These are phyloP conservation scores for Macrophomina pseudophaseolina DNA, from an alignment of 2,329 filamentous ascomycete genomes.

Conservation along the genomic window DNA sequence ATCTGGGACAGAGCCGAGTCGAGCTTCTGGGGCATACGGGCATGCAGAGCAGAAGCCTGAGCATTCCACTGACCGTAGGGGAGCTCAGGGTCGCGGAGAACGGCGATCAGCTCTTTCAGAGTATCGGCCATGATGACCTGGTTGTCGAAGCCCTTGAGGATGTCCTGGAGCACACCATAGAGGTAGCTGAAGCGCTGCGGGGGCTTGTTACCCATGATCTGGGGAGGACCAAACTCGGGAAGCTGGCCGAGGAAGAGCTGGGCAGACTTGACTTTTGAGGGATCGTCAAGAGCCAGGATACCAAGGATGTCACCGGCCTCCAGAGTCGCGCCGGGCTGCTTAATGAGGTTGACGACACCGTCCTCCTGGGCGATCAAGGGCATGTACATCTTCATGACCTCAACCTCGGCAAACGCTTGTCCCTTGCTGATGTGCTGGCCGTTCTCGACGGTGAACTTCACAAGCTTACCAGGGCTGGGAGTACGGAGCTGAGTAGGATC, in stretches of 20 bases:
- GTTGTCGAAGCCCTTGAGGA: constrained; percentile 94
- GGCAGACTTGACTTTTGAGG: constrained; percentile 93
- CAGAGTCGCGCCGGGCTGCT: constrained; percentile 96
- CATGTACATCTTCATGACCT: constrained; percentile 99
- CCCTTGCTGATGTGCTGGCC: constrained; percentile 91
- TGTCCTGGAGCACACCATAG: constrained; percentile 80
- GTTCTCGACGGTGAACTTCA: constrained; percentile 97
- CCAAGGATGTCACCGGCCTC: constrained; percentile 98
- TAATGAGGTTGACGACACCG: constrained; percentile 96
- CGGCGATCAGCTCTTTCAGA: constrained; percentile 85
- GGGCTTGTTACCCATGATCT: constrained; percentile 88
- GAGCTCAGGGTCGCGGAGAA: constrained; percentile 85
- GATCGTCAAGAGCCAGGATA: constrained; percentile 93
- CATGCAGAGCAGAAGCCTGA: constrained; percentile 94
- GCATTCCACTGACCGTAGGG: constrained; percentile 97
- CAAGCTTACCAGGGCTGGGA: constrained; percentile 94
- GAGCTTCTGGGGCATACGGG: constrained; percentile 94
- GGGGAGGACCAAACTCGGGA: constrained; percentile 82
- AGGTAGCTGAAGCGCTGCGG: constrained; percentile 84
- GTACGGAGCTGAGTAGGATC: constrained; percentile 96
- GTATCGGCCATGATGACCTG: constrained; percentile 91
- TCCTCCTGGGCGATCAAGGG: constrained; percentile 93
- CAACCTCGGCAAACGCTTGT: constrained; percentile 93
- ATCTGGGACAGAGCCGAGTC: constrained; percentile 82
- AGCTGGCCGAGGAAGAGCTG: constrained; percentile 92